Base-by-base conservation (phyloP, 306 rosid genomes). In the Cucurbita maxima region DNA sequence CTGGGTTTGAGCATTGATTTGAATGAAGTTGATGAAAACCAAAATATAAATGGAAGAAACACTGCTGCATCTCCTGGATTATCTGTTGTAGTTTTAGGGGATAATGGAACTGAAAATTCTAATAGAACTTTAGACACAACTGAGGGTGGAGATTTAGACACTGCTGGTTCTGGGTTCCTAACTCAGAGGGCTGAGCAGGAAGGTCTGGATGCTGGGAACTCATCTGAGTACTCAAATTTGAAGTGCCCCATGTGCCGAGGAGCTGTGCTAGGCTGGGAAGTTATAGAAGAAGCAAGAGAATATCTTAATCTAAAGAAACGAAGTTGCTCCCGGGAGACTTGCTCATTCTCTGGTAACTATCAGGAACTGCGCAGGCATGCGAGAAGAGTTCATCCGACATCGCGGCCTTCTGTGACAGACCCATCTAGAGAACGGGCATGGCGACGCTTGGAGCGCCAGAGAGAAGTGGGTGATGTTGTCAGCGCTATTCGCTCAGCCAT, bases 221-320 rank as follows among this genome's bases (percentile, higher is more conserved):
- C 89, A 18, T 84, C 92, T 0, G 91, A 83, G 19, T 76, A 83
- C 40, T 79, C 85, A 81, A 86, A 79, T 82, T 82, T 92, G 88
- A 82, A 82, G 60, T 92, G 98, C 37, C 98, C 98, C 60, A 69
- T 90, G 81, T 92, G 98, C 76, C 78, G 98, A 78, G 98, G 98
- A 54, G 72, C 80, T 1, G 80, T 92, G 53, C 81, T 88, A 41
- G 87, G 91, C 53, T 92, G 96, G 98, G 93, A 92, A 79, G 96
- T 88, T 76, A 79, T 82, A 25, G 98, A 90, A 77, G 98, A 90
- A 83, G 88, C 88, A 60, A 88, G 98, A 74, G 82, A 84, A 71
- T 86, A 92, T 85, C 90, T 92, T 73, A 92, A 92, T 67, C 52
- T 80, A 76, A 92, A 92, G 91, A 92, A 86, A 82, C 81, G 98